A percentile compares a stretch with the other conserved stretches of the same genome.
Conservation (phyloP, 768 basidiomycete genomes). For the Hypholoma fasciculare region DNA sequence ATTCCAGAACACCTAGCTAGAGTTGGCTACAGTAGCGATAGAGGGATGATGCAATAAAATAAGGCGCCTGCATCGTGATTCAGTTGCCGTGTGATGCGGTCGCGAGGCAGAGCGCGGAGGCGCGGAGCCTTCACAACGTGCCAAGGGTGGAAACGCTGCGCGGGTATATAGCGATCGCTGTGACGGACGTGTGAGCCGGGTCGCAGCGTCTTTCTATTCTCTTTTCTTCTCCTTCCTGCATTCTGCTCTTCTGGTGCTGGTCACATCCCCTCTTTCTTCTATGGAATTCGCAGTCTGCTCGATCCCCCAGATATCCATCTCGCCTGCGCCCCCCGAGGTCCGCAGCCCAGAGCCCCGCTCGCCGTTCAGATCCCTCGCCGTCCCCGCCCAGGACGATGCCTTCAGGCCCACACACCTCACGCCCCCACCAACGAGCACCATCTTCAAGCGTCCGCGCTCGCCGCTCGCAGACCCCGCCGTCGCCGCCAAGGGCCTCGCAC, state of each 20-base stretch:
- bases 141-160: slow-evolving; percentile 21
- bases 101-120: background rate
- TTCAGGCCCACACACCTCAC: slow-evolving; percentile 62
- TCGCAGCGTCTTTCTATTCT: slow-evolving; percentile 30
- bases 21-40: slow-evolving; percentile 4
- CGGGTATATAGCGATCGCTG: slow-evolving; percentile 21
- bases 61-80: background rate
- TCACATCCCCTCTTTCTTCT: slow-evolving; percentile 34
- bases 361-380: slow-evolving; percentile 47
- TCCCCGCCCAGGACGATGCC: slow-evolving; percentile 38
- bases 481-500: slow-evolving; percentile 55
- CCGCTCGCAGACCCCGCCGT: slow-evolving; percentile 46
- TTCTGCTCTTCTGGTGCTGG: slow-evolving; percentile 47
- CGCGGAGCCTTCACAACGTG: slow-evolving; percentile 16
- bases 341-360: slow-evolving; percentile 56
- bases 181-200: slow-evolving; percentile 14
- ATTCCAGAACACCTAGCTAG: slow-evolving; percentile 5
- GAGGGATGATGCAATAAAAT: slow-evolving; percentile 7
- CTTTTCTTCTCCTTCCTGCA: slow-evolving; percentile 25
- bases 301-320: slow-evolving; percentile 71
- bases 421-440: slow-evolving; percentile 49
- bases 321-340: slow-evolving; percentile 61
- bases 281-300: slow-evolving; percentile 45
- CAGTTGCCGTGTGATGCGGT: background rate
- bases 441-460: slow-evolving; percentile 44